Percentiles rank a stretch among this genome's conserved stretches.
These are phyloP conservation scores for Chionographis japonica DNA, from an alignment of 106 monocot genomes.

Conservation along the genomic window DNA sequence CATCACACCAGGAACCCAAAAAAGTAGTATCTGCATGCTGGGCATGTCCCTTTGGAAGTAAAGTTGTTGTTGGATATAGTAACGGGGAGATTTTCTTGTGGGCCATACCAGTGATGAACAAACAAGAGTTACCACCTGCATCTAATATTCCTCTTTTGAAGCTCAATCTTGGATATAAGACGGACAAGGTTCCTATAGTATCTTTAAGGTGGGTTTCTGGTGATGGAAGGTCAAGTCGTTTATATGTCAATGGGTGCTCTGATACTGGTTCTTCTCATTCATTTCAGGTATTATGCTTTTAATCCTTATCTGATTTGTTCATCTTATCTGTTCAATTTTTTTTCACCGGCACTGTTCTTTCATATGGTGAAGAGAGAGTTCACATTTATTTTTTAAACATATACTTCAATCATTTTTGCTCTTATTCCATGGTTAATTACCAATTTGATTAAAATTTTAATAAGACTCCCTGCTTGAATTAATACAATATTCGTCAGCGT, in stretches of 20 bases:
- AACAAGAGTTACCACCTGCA: constrained; percentile 17
- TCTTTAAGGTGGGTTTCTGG: constrained; percentile 51
- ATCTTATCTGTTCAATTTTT: not conserved
- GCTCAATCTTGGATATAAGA: constrained; percentile 86
- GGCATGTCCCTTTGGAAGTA: constrained; percentile 68
- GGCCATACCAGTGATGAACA: constrained; percentile 34
- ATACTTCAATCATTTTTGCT: not conserved
- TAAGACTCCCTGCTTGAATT: not conserved
- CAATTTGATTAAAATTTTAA: not conserved
- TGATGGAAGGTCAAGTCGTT: constrained; percentile 43
- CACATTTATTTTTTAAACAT: not conserved
- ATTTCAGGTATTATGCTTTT: constrained; percentile 59
- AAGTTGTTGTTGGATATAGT: constrained; percentile 68
- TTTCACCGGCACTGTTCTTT: too few species aligned
- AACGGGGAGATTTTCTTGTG: constrained; percentile 81
- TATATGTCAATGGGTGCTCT: constrained; percentile 74
- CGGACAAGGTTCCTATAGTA: constrained; percentile 66
- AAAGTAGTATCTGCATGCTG: constrained; percentile 66
- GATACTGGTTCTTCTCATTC: constrained; percentile 36
- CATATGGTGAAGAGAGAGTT: not conserved
- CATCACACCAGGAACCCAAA: constrained; percentile 39
- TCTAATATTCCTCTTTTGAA: constrained; percentile 62
- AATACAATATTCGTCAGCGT: too few species aligned
- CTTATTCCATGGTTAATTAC: not conserved
- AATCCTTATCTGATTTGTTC: not conserved